A percentile compares a stretch with the other conserved stretches of the same genome.
Evolutionary conservation across 1,284 basidiomycete genomes (phyloP).

Genomic region (Trichosporon inkin): DNA sequence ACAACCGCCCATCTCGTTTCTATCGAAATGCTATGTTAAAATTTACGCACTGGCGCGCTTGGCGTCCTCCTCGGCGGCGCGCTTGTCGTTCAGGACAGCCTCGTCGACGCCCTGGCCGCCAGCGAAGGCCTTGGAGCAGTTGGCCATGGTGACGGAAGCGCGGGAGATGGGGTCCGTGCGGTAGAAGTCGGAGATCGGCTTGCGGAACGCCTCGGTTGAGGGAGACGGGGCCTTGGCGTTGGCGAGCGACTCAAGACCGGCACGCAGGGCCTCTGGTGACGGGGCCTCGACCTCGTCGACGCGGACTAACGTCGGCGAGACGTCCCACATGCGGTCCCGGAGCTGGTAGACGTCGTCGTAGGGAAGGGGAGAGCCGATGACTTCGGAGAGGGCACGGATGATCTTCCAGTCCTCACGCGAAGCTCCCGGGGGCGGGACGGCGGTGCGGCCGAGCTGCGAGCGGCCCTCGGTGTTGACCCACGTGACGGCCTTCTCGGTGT

Average conservation of each 20-base stretch:
- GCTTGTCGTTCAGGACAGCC: slow-evolving; percentile 1
- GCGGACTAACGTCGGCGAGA: slow-evolving; percentile 83
- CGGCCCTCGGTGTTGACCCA: slow-evolving; percentile 99
- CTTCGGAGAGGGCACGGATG: slow-evolving; percentile 91
- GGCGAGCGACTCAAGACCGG: slow-evolving; percentile 65
- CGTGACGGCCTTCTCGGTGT: slow-evolving; percentile 91
- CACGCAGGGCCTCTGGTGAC: slow-evolving; percentile 64
- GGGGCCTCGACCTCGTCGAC: slow-evolving; percentile 82
- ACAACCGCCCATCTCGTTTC: slow-evolving; percentile 12
- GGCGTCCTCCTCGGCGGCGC: slow-evolving; percentile 18
- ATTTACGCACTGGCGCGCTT: slow-evolving; percentile 23
- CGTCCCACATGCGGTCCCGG: slow-evolving; percentile 94
- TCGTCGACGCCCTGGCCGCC: slow-evolving; percentile 39
- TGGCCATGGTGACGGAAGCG: slow-evolving; percentile 52
- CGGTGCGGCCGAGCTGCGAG: slow-evolving; percentile 82
- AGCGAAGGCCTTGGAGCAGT: slow-evolving; percentile 50
- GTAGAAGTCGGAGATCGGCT: slow-evolving; percentile 91
- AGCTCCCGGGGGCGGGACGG: slow-evolving; percentile 91
- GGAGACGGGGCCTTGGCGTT: slow-evolving; percentile 52
- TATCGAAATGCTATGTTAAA: background rate
- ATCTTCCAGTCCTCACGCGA: slow-evolving; percentile 99
- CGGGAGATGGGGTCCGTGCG: slow-evolving; percentile 65
- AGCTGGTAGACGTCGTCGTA: slow-evolving; percentile 87
- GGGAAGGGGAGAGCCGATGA: slow-evolving; percentile 71
- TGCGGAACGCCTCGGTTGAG: slow-evolving; percentile 63